A percentile compares a stretch with the other conserved stretches of the same genome.
phyloP scores from a whole-genome alignment of 345 rosid genomes.

The Pseudoturritis turrita region DNA sequence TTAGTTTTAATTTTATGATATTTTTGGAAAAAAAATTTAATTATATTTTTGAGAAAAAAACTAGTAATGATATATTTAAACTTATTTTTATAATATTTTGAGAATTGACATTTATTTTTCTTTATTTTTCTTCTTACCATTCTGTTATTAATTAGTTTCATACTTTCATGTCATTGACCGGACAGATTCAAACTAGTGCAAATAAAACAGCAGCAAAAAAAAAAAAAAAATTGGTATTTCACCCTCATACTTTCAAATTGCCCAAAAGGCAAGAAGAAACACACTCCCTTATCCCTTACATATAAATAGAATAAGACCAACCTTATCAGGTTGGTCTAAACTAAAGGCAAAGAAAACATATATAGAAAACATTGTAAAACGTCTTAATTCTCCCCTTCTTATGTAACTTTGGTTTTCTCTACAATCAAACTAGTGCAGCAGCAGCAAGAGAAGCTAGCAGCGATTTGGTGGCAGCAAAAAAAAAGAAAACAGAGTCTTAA shows the following conservation, averaged over 20 bases:
- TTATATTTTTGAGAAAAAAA: no score
- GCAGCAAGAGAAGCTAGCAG: not conserved
- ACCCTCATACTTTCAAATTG: not conserved
- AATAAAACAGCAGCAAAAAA: not conserved
- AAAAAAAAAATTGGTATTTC: not conserved
- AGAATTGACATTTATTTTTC: no score
- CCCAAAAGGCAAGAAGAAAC: no score
- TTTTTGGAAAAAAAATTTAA: no score
- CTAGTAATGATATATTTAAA: no score
- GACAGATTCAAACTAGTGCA: not conserved
- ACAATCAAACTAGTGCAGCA: slow-evolving; percentile 12
- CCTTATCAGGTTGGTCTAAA: not conserved
- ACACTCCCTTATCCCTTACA: not conserved
- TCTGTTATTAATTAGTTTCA: no score
- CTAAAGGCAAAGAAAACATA: not conserved
- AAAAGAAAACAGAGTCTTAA: not conserved
- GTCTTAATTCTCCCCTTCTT: not conserved
- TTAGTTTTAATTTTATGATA: no score
- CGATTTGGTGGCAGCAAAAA: not conserved
- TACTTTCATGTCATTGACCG: not conserved
- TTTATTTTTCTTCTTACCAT: no score
- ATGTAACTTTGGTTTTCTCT: not conserved
- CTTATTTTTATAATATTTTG: no score
- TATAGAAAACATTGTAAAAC: not conserved
- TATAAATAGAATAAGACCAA: not conserved